Evolutionary conservation across 768 basidiomycete genomes (phyloP), one percentile per base, ranked within the genome.

Genomic region (Phylloporus arenicola): DNA sequence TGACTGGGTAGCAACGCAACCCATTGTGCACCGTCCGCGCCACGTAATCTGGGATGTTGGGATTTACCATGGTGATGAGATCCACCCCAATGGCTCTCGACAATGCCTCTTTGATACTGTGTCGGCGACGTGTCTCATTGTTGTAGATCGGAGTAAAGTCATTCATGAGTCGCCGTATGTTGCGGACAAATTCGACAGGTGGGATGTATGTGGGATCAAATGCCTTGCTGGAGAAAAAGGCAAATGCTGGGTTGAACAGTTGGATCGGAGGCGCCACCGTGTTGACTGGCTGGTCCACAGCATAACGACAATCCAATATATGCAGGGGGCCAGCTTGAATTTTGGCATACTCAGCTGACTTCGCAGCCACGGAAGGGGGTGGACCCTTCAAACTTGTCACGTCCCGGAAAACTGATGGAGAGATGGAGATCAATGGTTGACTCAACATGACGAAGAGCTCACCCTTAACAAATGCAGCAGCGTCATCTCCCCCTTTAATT

Each of bases 231-330:
- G 43, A 44, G 50, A 71, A 70, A 19, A 45, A 39, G 13, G 59
- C 56, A 34, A 71, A 70, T 19, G 59, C 56, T 12, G 64, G 57
- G 33, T 67, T 48, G 43, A 61, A 58, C 7, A 57, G 12, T 16
- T 58, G 52, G 16, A 58, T 51, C 1, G 52, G 49, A 24, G 52
- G 43, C 0, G 54, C 61, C 29, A 29, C 11, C 3, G 59, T 59
- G 29, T 50, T 16, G 3, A 14, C 24, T 3, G 17, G 29, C 3
- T 43, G 14, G 12, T 0, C 9, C 6, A 4, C 16, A 29, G 45
- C 2, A 20, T 13, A 54, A 2, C 57, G 51, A 27, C 61, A 52
- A 24, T 65, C 57, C 0, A 52, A 52, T 2, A 7, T 5, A 48
- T 60, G 62, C n/a, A 50, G 20, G 6, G 24, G 6, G 11, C 1